A percentile compares a stretch with the other conserved stretches of the same genome.
phyloP scores from a whole-genome alignment of 768 basidiomycete genomes.

The Butyriboletus loyo region DNA sequence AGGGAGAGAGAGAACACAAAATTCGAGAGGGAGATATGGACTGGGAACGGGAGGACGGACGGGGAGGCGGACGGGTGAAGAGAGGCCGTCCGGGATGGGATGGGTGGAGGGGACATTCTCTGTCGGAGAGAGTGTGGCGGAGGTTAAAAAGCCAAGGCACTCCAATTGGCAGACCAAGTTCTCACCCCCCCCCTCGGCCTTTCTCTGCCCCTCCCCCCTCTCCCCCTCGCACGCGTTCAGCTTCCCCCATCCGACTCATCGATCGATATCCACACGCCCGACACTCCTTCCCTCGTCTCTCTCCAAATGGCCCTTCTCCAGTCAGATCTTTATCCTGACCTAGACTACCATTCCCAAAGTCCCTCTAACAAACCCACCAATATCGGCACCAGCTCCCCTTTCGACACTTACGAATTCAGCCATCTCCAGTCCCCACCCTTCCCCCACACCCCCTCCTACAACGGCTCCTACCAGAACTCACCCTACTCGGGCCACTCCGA shows the following conservation, averaged over 20 bases:
- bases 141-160: slow-evolving; percentile 31
- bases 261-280: slow-evolving; percentile 1
- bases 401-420: slow-evolving; percentile 41
- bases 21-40: neutral
- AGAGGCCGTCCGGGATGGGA: neutral
- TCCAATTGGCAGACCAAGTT: slow-evolving; percentile 20
- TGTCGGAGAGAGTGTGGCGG: slow-evolving; percentile 18
- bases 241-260: slow-evolving; percentile 1
- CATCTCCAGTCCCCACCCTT: slow-evolving; percentile 39
- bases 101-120: neutral
- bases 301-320: slow-evolving; percentile 30
- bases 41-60: neutral
- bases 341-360: slow-evolving; percentile 26
- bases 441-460: slow-evolving; percentile 54
- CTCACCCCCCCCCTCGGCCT: slow-evolving; percentile 31
- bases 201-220: slow-evolving; percentile 3
- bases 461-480: slow-evolving; percentile 67
- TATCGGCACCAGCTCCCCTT: slow-evolving; percentile 24
- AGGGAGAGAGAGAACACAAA: too few relatives aligned
- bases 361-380: slow-evolving; percentile 29
- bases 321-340: slow-evolving; percentile 24
- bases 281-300: neutral
- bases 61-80: neutral
- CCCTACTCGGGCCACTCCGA: slow-evolving; percentile 70
- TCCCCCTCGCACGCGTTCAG: slow-evolving; percentile 18